phyloP scores from a whole-genome alignment of 768 basidiomycete genomes.

The Leccinum barrowsii region DNA sequence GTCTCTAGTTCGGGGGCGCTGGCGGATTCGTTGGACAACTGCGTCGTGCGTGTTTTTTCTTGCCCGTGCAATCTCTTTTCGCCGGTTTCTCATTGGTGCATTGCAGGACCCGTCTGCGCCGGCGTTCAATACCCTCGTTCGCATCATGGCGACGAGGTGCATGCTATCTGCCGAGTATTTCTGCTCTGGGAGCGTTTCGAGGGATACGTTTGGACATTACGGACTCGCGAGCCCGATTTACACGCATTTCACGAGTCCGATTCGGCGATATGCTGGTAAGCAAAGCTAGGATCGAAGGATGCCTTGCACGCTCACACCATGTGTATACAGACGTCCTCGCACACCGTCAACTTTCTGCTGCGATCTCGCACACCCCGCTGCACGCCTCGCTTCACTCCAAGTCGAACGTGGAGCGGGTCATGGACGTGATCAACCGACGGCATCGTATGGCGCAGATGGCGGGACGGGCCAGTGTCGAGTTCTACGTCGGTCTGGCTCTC shows the following conservation, averaged over 20 bases:
- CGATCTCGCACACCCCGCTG: conserved; percentile 78
- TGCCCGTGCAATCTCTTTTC: not conserved
- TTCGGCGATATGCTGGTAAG: conserved; percentile 88
- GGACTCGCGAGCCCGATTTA: conserved; percentile 97
- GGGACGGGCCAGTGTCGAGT: conserved; percentile 92
- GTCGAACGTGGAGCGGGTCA: conserved; percentile 77
- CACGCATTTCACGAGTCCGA: conserved; percentile 98
- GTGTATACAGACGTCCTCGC: conserved; percentile 75
- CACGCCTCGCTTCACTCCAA: conserved; percentile 89
- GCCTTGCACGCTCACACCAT: not conserved
- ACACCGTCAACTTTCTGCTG: conserved; percentile 89
- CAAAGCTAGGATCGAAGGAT: not conserved
- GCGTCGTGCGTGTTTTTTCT: conserved; percentile 55
- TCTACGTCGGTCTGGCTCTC: conserved; percentile 91
- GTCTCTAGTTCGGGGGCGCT: conserved; percentile 89
- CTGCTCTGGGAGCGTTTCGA: conserved; percentile 88
- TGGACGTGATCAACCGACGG: conserved; percentile 84
- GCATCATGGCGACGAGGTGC: conserved; percentile 98
- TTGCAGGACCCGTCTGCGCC: conserved; percentile 75
- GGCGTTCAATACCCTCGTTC: conserved; percentile 94
- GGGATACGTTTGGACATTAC: conserved; percentile 94
- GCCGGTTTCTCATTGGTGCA: not conserved
- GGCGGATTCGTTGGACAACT: conserved; percentile 83
- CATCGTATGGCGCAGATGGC: conserved; percentile 99
- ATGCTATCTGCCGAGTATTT: conserved; percentile 99